Base-by-base conservation (phyloP, 2,329 filamentous ascomycete species). In the Botrytis byssoidea region DNA sequence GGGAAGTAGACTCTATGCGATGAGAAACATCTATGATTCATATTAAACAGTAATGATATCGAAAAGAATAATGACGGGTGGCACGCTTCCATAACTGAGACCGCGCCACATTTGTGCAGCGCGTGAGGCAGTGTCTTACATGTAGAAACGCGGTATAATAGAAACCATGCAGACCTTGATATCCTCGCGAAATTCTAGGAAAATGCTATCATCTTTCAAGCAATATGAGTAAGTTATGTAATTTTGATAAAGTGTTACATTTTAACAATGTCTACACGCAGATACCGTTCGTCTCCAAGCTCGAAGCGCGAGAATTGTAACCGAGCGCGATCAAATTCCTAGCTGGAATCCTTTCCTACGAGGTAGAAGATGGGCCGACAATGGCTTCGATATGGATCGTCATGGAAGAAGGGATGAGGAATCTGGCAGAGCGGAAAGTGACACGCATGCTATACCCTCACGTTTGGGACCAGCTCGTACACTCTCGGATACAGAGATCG, bases 271-370 rank as follows among this genome's bases (percentile, higher is more conserved):
- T 44, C 14, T 22, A 16, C 14, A 5, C 4, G 5, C 20, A 65
- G 61, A 65, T 32, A 46, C 46, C 18, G 9, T 65, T 65, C 61
- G 61, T 65, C 61, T 32, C 40, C n/a, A 18, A 65, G 61, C 61
- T 65, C 40, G 61, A 65, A 65, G n/a, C 20, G 40, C 61, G 18
- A 65, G n/a, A 32, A 65, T 65, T 25, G 25, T 9, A 32, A 22
- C n/a, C 9, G 61, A 65, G 29, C 40, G 61, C 9, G n/a, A 46
- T 46, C 40, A 65, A 46, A 18, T 5, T 14, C 40, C n/a, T 32
- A 42, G n/a, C 40, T 46, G 40, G 40, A 32, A 65, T 4, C 61
- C 61, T 8, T 29, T 65, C 40, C 18, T 65, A 46, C n/a, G 61
- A 65, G 25, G 40, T 40, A 65, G 40, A 14, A 44, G 9, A 65